A percentile compares a stretch with the other conserved stretches of the same genome.
Evolutionary conservation across 163 green algal species (phyloP).

Genomic region (Scenedesmus sp.): DNA sequence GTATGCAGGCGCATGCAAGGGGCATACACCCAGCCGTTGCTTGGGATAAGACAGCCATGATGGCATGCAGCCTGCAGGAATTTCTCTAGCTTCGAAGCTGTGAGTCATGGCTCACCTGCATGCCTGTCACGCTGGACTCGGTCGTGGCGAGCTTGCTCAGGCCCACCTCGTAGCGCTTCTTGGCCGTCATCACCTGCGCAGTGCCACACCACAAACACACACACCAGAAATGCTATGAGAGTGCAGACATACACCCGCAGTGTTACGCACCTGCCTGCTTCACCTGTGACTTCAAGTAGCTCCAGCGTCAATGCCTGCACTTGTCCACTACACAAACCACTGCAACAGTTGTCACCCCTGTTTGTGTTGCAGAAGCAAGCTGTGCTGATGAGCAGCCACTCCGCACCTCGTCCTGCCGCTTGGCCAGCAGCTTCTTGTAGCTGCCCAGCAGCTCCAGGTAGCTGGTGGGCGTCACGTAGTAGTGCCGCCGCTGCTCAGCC

Average conservation of each 20-base stretch:
- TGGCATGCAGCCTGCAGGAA: background rate
- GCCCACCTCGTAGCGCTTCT: conserved; percentile 80
- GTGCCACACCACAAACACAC: conserved; percentile 15
- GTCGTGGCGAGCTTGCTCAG: conserved; percentile 81
- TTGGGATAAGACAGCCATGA: no score
- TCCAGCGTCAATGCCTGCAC: background rate
- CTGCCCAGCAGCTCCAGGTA: conserved; percentile 83
- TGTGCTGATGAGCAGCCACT: background rate
- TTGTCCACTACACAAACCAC: no score
- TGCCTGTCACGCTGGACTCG: conserved; percentile 73
- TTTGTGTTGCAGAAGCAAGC: no score
- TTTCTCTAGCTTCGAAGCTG: no score
- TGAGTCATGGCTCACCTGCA: conserved; percentile 72
- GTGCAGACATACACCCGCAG: no score
- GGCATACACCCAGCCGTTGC: background rate
- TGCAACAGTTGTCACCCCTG: no score
- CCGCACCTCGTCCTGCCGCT: conserved; percentile 68
- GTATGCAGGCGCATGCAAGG: background rate
- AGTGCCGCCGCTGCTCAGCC: conserved; percentile 76
- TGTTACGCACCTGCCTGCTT: no score
- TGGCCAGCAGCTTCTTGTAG: conserved; percentile 70
- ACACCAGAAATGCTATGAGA: background rate
- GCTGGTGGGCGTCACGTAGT: conserved; percentile 84
- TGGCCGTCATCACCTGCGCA: conserved; percentile 73
- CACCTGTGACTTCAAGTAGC: no score